Evolutionary conservation across 2,329 filamentous ascomycete genomes (phyloP).

Genomic region (Colletotrichum chrysophilum): DNA sequence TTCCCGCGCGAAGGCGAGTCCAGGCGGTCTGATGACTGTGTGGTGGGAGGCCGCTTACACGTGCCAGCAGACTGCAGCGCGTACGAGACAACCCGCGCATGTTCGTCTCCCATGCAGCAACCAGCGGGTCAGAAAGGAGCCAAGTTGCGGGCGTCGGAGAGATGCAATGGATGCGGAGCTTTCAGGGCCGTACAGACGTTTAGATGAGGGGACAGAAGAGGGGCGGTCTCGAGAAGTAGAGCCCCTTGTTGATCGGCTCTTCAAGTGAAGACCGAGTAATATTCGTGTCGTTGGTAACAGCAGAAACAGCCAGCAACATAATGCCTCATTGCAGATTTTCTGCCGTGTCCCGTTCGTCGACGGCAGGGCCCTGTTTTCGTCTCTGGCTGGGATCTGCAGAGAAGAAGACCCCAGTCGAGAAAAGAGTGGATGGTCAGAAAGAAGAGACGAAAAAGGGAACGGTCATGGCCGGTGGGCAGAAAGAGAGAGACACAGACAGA

Average conservation of each 20-base stretch:
- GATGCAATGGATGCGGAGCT: neutral
- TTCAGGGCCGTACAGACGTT: neutral
- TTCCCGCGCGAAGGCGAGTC: neutral
- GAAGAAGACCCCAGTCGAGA: neutral
- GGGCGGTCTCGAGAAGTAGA: neutral
- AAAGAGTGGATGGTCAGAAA: neutral
- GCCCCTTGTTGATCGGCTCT: neutral
- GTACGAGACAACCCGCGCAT: neutral
- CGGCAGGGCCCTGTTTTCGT: neutral
- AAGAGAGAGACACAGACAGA: neutral
- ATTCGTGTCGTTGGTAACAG: neutral
- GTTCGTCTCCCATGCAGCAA: neutral
- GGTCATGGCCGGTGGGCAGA: neutral
- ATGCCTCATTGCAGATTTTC: neutral
- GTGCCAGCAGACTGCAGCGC: neutral
- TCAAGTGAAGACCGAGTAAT: neutral
- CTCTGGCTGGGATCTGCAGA: neutral
- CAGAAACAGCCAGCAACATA: neutral
- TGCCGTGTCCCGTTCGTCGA: neutral
- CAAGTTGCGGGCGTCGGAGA: conserved; percentile 14
- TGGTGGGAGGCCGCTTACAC: neutral
- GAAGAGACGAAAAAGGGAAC: neutral
- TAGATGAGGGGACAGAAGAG: neutral
- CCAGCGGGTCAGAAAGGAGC: neutral
- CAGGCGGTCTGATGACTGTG: neutral